Evolutionary conservation across 108 stramenopile genomes (phyloP).

Genomic region (Fragilaria radians): DNA sequence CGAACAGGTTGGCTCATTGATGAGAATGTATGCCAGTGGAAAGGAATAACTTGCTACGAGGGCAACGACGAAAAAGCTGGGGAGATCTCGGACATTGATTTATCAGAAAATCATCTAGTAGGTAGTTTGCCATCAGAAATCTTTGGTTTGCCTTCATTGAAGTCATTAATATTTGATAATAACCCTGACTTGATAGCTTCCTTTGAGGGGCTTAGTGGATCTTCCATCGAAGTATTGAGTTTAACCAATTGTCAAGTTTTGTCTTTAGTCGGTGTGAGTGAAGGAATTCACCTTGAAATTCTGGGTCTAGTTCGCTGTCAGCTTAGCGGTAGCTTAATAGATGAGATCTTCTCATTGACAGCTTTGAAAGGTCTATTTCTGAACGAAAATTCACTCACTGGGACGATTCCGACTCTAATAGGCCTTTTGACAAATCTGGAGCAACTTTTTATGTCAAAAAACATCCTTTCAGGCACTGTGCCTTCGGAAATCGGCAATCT

Average conservation of each 20-base stretch:
- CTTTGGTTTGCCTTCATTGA: conserved; percentile 47
- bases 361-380: conserved; percentile 44
- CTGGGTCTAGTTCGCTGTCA: neutral
- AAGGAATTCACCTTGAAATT: neutral
- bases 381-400: conserved; percentile 24
- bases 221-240: conserved; percentile 9
- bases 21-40: conserved; percentile 57
- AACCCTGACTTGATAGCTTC: conserved; percentile 41
- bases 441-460: conserved; percentile 13
- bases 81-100: conserved; percentile 42
- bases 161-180: conserved; percentile 37
- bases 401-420: conserved; percentile 9
- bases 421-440: conserved; percentile 6
- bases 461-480: conserved; percentile 40
- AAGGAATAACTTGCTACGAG: conserved; percentile 53
- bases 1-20: conserved; percentile 31
- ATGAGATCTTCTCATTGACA: conserved; percentile 28
- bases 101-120: conserved; percentile 50
- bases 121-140: conserved; percentile 59
- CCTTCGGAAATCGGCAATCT: conserved; percentile 42
- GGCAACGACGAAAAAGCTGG: conserved; percentile 24
- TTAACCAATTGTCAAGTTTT: neutral
- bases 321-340: conserved; percentile 34
- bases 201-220: conserved; percentile 45
- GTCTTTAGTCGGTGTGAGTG: neutral